Base-by-base conservation (phyloP, 2,329 filamentous ascomycete species). In the Fusarium sterilihyphosum region DNA sequence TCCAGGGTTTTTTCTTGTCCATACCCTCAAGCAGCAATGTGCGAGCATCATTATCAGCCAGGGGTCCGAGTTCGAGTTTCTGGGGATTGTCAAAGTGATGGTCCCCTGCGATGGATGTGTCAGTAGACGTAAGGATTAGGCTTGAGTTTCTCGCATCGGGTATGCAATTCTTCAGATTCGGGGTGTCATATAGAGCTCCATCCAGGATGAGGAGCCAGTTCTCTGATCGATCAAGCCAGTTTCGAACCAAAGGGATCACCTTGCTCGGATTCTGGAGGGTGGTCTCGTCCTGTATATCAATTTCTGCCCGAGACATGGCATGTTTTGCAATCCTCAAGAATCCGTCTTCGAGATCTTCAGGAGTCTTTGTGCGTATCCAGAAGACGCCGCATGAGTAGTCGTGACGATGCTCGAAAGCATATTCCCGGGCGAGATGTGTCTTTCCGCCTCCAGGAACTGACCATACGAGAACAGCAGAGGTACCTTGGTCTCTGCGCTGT, bases 201-300 rank as follows among this genome's bases (percentile, higher is more conserved):
- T 78, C 76, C 8, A 78, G 56, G 17, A 78, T 78, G 33, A 78
- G 68, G 22, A 78, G 76, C 76, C 76, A 78, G 49, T 78, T 62
- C 35, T 75, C 68, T 13, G 66, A 69, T 24, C 47, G 57, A 35
- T 77, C 70, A 31, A 78, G 72, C 75, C 76, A 78, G 18, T 72
- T 60, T 49, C 70, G 61, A 49, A 78, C 74, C 17, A 77, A 43
- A 24, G 56, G 72, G 20, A 78, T 70, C 22, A 70, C 74, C 33
- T 57, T 67, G 16, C 4, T 35, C 11, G 58, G 66, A n/a, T 78
- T 58, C 33, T 67, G 72, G 17, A 78, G 57, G 24, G 61, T 70
- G 35, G 54, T 60, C 31, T 78, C 74, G 29, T 70, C 65, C 12
- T 74, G 44, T 26, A 71, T 41, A 18, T 56, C 47, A 14, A 78